A percentile compares a stretch with the other conserved stretches of the same genome.
These are phyloP conservation scores for Aspergillus neotritici DNA, from an alignment of 2,329 filamentous ascomycete species.

Conservation along the genomic window DNA sequence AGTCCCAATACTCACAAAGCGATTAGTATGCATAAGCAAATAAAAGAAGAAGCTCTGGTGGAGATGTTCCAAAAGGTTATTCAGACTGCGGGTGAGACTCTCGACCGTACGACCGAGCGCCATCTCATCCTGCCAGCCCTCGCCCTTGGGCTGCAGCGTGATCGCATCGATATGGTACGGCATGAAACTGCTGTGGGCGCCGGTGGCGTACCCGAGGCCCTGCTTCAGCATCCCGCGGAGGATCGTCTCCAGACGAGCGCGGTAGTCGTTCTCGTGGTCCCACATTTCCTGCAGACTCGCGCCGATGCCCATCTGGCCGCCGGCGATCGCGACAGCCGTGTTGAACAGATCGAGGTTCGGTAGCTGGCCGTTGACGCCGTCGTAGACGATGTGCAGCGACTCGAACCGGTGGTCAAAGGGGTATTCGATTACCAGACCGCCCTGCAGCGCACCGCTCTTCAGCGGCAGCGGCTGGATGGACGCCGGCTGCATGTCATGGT, in stretches of 20 bases:
- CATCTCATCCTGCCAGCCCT: conserved; percentile 98
- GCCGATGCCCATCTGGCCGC: conserved; percentile 84
- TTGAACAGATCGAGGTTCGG: conserved; percentile 96
- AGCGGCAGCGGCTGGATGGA: conserved; percentile 71
- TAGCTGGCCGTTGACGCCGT: conserved; percentile 90
- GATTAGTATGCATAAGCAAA: conserved; percentile 79
- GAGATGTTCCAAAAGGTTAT: conserved; percentile 92
- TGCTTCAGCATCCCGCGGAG: conserved; percentile 89
- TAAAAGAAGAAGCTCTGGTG: conserved; percentile 99
- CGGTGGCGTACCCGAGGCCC: conserved; percentile 79
- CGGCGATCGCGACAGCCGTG: conserved; percentile 80
- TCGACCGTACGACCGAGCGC: conserved; percentile 84
- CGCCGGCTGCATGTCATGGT: conserved; percentile 78
- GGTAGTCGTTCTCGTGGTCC: conserved; percentile 68
- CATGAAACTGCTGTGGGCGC: conserved; percentile 92
- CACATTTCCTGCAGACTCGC: conserved; percentile 82
- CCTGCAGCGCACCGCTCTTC: conserved; percentile 90
- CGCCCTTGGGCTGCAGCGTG: conserved; percentile 80
- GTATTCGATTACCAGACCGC: conserved; percentile 89
- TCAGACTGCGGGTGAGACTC: conserved; percentile 84
- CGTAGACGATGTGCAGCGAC: conserved; percentile 84
- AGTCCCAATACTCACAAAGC: conserved; percentile 96
- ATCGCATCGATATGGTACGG: conserved; percentile 97
- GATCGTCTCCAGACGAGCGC: conserved; percentile 79
- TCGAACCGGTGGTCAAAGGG: conserved; percentile 79